Conservation (phyloP, 441 rosid species). For the Gossypium schwendimanii region DNA sequence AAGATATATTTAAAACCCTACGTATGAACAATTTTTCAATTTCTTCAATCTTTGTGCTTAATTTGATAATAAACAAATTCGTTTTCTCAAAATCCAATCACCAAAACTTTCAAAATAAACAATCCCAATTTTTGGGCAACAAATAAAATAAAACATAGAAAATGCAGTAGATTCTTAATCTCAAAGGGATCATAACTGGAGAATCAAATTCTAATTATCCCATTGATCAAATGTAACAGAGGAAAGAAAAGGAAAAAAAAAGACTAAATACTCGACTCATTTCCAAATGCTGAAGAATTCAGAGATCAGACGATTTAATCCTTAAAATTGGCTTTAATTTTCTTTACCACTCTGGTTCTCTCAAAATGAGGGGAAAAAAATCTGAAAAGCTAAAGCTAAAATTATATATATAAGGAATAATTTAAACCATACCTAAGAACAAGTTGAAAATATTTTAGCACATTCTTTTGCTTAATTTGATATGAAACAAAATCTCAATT, state of each 20-base stretch:
- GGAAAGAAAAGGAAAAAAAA: not conserved
- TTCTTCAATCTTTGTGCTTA: not conserved
- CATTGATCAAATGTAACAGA: not conserved
- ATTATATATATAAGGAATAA: not conserved
- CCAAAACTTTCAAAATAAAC: not conserved
- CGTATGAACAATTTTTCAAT: not conserved
- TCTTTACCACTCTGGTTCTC: not conserved
- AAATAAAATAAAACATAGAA: not conserved
- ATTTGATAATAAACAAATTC: not conserved
- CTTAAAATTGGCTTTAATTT: not conserved
- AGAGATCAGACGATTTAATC: not conserved
- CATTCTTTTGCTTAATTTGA: too few species aligned
- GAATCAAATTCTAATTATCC: not conserved
- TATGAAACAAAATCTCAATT: not conserved
- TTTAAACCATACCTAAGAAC: not conserved
- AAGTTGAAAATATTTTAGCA: not conserved
- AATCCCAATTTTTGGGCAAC: not conserved
- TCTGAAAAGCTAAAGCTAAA: too few species aligned
- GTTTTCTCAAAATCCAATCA: not conserved
- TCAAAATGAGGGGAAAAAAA: not conserved
- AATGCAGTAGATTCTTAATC: too few species aligned
- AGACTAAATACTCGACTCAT: not conserved
- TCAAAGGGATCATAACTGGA: not conserved
- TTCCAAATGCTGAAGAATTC: not conserved
- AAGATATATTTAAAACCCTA: not conserved